These are phyloP conservation scores for Phialophora verrucosa DNA, from an alignment of 2,329 filamentous ascomycete species.

Conservation along the genomic window DNA sequence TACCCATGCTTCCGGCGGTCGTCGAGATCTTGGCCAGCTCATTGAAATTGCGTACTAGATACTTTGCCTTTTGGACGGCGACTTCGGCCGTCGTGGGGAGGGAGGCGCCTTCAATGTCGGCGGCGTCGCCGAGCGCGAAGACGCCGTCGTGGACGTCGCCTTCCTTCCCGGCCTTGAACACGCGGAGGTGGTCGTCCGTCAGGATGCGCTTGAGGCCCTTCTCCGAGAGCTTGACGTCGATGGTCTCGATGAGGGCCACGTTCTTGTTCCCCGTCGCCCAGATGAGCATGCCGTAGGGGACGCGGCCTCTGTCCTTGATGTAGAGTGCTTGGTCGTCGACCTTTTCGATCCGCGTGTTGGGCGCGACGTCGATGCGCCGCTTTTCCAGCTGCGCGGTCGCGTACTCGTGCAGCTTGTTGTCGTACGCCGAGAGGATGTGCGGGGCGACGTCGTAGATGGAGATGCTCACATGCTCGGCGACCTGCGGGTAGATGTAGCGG, in stretches of 20 bases:
- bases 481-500: constrained; percentile 48
- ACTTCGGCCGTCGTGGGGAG: constrained; percentile 40
- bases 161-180: constrained; percentile 18
- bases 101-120: constrained; percentile 37
- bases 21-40: constrained; percentile 1
- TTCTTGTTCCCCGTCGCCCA: constrained; percentile 50
- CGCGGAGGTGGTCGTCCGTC: constrained; percentile 44
- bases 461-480: constrained; percentile 49
- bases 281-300: constrained; percentile 48
- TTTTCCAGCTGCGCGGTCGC: constrained; percentile 47
- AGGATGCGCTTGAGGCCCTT: constrained; percentile 46
- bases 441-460: constrained; percentile 55
- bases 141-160: constrained; percentile 32
- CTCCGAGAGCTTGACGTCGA: constrained; percentile 45
- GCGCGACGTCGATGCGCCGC: constrained; percentile 49
- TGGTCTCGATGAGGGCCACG: constrained; percentile 43
- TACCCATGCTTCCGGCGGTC: background rate
- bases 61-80: constrained; percentile 39
- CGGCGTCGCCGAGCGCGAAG: constrained; percentile 43
- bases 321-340: constrained; percentile 46
- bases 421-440: constrained; percentile 50
- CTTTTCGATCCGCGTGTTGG: constrained; percentile 46
- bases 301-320: constrained; percentile 46
- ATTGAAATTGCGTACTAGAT: constrained; percentile 37
- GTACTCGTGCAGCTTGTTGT: constrained; percentile 50